Evolutionary conservation across 2,329 filamentous ascomycete genomes (phyloP), one percentile per base, ranked within the genome.

Genomic region (Clarireedia monteithiana): DNA sequence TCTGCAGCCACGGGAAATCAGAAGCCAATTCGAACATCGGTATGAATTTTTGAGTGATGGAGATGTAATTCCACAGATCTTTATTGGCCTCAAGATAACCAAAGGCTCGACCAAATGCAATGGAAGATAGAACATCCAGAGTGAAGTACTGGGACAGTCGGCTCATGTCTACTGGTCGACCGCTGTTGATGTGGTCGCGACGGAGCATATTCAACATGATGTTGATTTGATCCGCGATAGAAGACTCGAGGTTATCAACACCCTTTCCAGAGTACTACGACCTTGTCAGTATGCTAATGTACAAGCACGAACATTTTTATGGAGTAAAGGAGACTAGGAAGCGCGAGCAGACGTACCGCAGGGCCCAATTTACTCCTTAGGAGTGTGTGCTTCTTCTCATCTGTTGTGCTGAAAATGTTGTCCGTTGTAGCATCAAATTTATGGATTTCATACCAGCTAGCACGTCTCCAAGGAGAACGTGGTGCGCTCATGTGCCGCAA

Each of bases 71-170:
- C 59, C 74, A 76, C 0, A 75, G 69, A 58, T 81, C 77, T 3
- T 69, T 64, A 60, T 81, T 76, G 6, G 70, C 60, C n/a, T 72
- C 71, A 1, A 81, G 62, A 60, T 75, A 77, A 17, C 78, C 77
- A 59, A 80, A 79, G 0, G 72, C 64, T 55, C 75, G 52, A 6
- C 79, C 78, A n/a, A 80, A 75, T 0, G 76, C 76, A 17, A 81
- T 68, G 27, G 78, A 72, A 14, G 74, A 76, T 49, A 82, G 78
- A 3, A 77, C 76, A 53, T 82, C 80, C 0, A 82, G 67, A 1
- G 78, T 75, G 56, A 81, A 78, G 70, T 73, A 80, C 24, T 77
- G 76, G 1, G 75, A 73, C 58, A 79, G 77, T 42, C 71, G 67
- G n/a, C 75, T 75, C 40, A 83, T 65, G 60, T 83, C 78, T 58